Percentiles rank a stretch among this genome's conserved stretches.
phyloP scores from a whole-genome alignment of 768 basidiomycete species.

The Hypsizygus marmoreus region DNA sequence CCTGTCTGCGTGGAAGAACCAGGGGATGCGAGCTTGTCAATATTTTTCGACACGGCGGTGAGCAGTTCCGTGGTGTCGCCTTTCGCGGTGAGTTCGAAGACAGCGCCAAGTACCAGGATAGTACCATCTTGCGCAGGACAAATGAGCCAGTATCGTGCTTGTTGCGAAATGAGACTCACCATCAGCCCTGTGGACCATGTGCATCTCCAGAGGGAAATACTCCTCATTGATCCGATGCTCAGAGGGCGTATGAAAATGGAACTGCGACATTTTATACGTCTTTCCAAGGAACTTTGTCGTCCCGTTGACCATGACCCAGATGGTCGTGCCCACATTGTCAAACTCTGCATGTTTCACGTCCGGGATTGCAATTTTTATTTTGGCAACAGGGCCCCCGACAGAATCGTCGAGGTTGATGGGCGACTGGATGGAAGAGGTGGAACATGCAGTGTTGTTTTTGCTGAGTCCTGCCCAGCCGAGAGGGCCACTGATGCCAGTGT shows the following conservation, averaged over 20 bases:
- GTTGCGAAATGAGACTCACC: neutral
- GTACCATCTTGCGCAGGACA: conserved; percentile 1
- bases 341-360: conserved; percentile 4
- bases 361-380: neutral
- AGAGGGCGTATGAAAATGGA: conserved; percentile 12
- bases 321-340: conserved; percentile 7
- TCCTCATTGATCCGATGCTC: conserved; percentile 11
- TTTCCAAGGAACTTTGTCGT: conserved; percentile 3
- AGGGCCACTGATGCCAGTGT: conserved; percentile 8
- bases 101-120: conserved; percentile 7
- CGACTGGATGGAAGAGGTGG: conserved; percentile 4
- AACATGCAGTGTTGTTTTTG: neutral
- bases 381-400: neutral
- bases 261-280: conserved; percentile 2
- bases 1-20: neutral
- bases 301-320: conserved; percentile 4
- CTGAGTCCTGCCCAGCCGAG: conserved; percentile 12
- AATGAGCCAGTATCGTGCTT: neutral
- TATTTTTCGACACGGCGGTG: neutral
- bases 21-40: conserved; percentile 3
- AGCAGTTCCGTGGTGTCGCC: conserved; percentile 6
- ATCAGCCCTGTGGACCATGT: conserved; percentile 5
- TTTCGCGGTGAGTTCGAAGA: conserved; percentile 8
- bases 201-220: conserved; percentile 10
- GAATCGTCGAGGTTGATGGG: conserved; percentile 7